Evolutionary conservation across 306 rosid genomes (phyloP).

Genomic region (Vigna nakashimae): DNA sequence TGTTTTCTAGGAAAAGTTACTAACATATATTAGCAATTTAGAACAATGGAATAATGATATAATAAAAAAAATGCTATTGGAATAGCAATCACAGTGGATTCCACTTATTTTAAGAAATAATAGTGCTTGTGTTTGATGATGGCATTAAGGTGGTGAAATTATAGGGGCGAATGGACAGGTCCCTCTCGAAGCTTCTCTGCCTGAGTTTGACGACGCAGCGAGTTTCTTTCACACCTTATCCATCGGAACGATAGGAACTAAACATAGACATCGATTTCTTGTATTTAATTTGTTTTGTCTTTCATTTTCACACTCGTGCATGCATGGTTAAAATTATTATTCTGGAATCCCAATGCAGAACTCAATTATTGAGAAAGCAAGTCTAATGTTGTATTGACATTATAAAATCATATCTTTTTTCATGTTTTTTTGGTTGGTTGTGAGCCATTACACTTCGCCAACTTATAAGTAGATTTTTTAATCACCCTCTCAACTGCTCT

Average conservation of each 20-base stretch:
- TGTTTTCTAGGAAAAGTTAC: background rate
- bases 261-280: background rate
- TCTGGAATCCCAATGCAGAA: conserved; percentile 9
- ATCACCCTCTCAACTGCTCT: too few relatives aligned
- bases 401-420: background rate
- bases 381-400: background rate
- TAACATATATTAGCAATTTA: background rate
- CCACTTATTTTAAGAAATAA: conserved; percentile 24
- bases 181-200: conserved; percentile 21
- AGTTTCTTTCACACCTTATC: conserved; percentile 49
- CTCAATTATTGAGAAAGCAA: background rate
- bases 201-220: conserved; percentile 40
- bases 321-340: background rate
- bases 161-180: conserved; percentile 19
- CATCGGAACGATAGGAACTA: conserved; percentile 15
- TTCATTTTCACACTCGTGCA: background rate
- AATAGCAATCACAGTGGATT: conserved; percentile 22
- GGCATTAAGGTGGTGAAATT: conserved; percentile 35
- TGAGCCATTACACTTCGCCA: background rate
- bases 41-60: conserved; percentile 9
- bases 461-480: too few relatives aligned
- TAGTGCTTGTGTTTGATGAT: conserved; percentile 40
- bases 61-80: background rate
- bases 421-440: background rate
- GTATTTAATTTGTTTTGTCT: background rate